phyloP scores from a whole-genome alignment of 805 yeast genomes.

The Brettanomyces naardenensis region DNA sequence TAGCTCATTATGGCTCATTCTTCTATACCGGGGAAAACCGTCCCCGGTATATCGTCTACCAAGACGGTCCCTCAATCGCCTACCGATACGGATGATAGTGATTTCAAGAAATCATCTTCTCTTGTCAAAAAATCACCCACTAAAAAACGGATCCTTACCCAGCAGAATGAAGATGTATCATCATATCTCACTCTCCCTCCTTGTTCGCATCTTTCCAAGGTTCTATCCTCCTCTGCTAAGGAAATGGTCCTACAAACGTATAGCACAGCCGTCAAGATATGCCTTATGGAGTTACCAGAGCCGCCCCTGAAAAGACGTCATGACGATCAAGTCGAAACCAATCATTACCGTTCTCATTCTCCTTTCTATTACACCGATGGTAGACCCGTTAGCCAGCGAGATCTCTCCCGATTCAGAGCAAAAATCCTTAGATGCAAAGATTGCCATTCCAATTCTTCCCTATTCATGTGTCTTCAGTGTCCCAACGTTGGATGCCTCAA shows the following conservation, averaged over 20 bases:
- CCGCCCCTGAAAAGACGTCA: constrained; percentile 8
- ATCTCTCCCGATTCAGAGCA: constrained; percentile 33
- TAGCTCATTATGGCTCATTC: too few species aligned
- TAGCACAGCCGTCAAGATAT: constrained; percentile 41
- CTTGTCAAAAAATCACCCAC: too few species aligned
- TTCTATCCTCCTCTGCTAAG: constrained; percentile 39
- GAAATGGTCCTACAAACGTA: constrained; percentile 44
- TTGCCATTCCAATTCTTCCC: constrained; percentile 34
- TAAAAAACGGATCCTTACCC: background rate
- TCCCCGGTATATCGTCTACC: too few species aligned
- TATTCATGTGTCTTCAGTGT: constrained; percentile 68
- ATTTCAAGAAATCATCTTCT: too few species aligned
- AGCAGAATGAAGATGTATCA: constrained; percentile 11
- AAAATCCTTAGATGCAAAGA: constrained; percentile 43
- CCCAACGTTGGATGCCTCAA: constrained; percentile 67
- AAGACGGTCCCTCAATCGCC: too few species aligned
- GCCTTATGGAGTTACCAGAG: constrained; percentile 21
- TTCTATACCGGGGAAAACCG: too few species aligned
- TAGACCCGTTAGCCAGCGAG: constrained; percentile 27
- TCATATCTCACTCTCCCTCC: constrained; percentile 31
- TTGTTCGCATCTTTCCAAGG: constrained; percentile 42
- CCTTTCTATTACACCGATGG: constrained; percentile 27
- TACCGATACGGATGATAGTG: too few species aligned
- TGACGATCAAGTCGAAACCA: background rate
- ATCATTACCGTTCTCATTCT: background rate